Base-by-base conservation (phyloP, 495 filamentous ascomycete species). In the Apodospora peruviana region DNA sequence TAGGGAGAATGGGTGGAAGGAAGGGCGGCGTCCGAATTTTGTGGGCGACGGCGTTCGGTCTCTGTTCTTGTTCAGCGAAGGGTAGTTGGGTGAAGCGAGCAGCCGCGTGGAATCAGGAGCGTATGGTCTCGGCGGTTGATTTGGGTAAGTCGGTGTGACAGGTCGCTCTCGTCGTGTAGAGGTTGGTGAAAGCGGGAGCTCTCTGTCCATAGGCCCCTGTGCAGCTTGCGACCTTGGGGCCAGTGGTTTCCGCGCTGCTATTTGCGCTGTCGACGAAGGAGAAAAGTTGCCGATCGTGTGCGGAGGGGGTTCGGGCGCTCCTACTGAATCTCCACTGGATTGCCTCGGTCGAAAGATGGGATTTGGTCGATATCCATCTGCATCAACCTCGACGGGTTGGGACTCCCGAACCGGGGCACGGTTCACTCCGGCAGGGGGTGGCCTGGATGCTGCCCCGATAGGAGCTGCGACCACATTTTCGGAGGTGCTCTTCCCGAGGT, bases 1-100 rank as follows among this genome's bases (percentile, higher is more conserved):
- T 24, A 96, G 77, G n/a, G 82, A 81, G 41, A 75, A 82, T 0
- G 71, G 61, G 4, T 50, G 35, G 9, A 54, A 57, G 0, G 52
- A 50, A 11, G 55, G 45, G 3, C 43, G 19, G 2, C 23, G 45
- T 1, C 47, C 46, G 8, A 22, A 2, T 14, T 43, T 50, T 4
- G 9, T 37, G 0, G 53, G 58, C 4, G 55, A 58, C 4, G 39
- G 21, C 1, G 40, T 22, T 38, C 22, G 17, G 29, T 27, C 24
- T 4, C 14, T 32, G 27, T 7, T 32, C 7, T 32, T 32, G 27
- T 32, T 32, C n/a, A n/a, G n/a, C 14, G 27, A 32, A 1, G 5
- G 16, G n/a, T 5, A 22, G 21, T 17, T 40, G 16, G 22, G 5
- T 21, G 5, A 45, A n/a, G 11, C 22, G 7, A 7, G 27, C 7